Evolutionary conservation across 2,329 filamentous ascomycete genomes (phyloP).

Genomic region (Fusarium cicatricum): DNA sequence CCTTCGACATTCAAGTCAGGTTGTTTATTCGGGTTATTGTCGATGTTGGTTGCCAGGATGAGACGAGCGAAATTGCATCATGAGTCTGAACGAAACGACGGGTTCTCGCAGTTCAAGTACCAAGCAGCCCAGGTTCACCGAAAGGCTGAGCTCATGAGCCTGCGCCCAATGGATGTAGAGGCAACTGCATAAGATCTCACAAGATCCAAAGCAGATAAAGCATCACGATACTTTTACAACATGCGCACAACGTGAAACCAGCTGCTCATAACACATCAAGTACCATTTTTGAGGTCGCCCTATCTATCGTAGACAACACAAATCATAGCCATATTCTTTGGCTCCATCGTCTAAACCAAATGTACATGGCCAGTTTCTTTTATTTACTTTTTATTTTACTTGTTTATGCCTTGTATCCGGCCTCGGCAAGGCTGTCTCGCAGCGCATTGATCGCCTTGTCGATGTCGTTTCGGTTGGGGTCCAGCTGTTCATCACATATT

Average conservation of each 20-base stretch:
- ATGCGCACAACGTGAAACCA: not conserved
- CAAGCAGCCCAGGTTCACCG: too few species aligned
- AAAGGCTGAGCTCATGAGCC: too few species aligned
- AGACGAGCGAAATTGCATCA: too few species aligned
- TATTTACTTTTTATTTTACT: constrained; percentile 17
- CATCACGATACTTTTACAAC: too few species aligned
- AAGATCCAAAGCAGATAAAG: too few species aligned
- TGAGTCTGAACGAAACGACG: too few species aligned
- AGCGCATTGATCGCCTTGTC: constrained; percentile 84
- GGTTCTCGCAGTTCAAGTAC: too few species aligned
- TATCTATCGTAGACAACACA: constrained; percentile 19
- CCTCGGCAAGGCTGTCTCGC: constrained; percentile 76
- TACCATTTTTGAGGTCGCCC: constrained; percentile 22
- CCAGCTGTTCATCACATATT: constrained; percentile 60
- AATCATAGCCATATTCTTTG: constrained; percentile 14
- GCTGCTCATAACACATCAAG: not conserved
- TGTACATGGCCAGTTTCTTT: constrained; percentile 21
- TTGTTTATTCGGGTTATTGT: too few species aligned
- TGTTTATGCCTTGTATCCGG: constrained; percentile 63
- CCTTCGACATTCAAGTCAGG: too few species aligned
- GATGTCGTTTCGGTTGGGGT: constrained; percentile 80
- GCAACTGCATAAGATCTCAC: too few species aligned
- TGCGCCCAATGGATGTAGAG: too few species aligned
- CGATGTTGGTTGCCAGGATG: too few species aligned
- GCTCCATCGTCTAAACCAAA: constrained; percentile 21